Evolutionary conservation across 352 stramenopile genomes (phyloP), one percentile per base, ranked within the genome.

Genomic region (Phytophthora cajani): DNA sequence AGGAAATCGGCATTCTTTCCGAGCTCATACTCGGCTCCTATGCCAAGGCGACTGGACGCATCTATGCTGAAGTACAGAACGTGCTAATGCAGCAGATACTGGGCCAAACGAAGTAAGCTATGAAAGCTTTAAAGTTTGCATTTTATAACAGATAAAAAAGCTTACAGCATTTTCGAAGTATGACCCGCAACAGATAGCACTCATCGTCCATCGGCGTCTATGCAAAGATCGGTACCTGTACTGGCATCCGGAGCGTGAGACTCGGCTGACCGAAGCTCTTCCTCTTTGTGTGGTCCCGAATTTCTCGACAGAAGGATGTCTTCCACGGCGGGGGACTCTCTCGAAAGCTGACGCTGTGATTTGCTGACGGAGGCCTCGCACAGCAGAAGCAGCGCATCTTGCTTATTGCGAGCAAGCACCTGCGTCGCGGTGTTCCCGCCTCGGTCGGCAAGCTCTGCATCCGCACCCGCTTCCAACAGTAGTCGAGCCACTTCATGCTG

Each of bases 381-480:
- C 44, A 91, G 47, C 42, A 64, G 50, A 16, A 90, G 55, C n/a
- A 91, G 53, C 3, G 84, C 68, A 17, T 85, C 72, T 63, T 84
- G 70, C 61, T 87, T 86, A 32, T 80, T 77, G 10, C 80, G 80
- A 46, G 70, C 60, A n/a, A 92, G 64, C 27, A 90, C 72, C 32
- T 89, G 75, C 10, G 78, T 66, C 10, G 80, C 80, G 0, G 80
- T 80, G 3, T 83, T 90, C 4, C 71, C 75, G 5, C 82, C 84
- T 14, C 84, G 79, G 58, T 90, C 84, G 0, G 73, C 61, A 5
- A 89, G 40, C 42, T 71, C 67, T 49, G 76, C 72, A 62, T 92
- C 75, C 0, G 80, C 84, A 10, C 79, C 82, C 4, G 71, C 69
- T 50, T 73, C 61, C 4, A 90, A 47, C 2, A 92, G 64, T 46